phyloP scores from a whole-genome alignment of 805 yeast genomes.

The Sugiyamaella boreocaroliniensis region DNA sequence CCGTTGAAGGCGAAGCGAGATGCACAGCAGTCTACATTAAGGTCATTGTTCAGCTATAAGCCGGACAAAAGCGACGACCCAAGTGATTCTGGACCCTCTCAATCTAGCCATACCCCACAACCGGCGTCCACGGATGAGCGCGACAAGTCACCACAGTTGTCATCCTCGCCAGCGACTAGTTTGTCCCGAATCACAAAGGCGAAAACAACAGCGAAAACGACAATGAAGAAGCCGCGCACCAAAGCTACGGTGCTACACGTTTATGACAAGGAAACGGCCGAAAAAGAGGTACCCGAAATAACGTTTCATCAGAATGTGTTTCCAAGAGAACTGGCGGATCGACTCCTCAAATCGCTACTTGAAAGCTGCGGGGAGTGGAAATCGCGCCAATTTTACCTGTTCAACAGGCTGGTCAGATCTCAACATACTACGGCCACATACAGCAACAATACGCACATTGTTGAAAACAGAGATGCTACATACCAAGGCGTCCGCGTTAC shows the following conservation, averaged over 20 bases:
- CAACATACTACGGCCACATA: constrained; percentile 46
- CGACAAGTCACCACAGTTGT: not conserved
- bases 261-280: constrained; percentile 47
- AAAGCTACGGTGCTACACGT: constrained; percentile 30
- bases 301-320: constrained; percentile 47
- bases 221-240: constrained; percentile 11
- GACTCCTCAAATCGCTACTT: constrained; percentile 38
- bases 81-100: not conserved
- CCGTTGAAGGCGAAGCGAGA: not conserved
- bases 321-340: constrained; percentile 44
- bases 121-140: not conserved
- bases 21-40: constrained; percentile 13
- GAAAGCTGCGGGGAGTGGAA: constrained; percentile 37
- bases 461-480: constrained; percentile 18
- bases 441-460: constrained; percentile 21
- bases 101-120: not conserved
- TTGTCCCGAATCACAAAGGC: no score
- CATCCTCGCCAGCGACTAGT: no score
- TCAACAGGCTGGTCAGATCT: constrained; percentile 55
- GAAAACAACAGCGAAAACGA: not conserved
- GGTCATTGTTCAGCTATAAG: constrained; percentile 2
- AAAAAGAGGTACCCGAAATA: constrained; percentile 41
- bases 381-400: constrained; percentile 48
- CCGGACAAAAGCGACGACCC: not conserved
- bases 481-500: constrained; percentile 37